Evolutionary conservation across 345 rosid species (phyloP).

Genomic region (Eucalyptus curtisii): DNA sequence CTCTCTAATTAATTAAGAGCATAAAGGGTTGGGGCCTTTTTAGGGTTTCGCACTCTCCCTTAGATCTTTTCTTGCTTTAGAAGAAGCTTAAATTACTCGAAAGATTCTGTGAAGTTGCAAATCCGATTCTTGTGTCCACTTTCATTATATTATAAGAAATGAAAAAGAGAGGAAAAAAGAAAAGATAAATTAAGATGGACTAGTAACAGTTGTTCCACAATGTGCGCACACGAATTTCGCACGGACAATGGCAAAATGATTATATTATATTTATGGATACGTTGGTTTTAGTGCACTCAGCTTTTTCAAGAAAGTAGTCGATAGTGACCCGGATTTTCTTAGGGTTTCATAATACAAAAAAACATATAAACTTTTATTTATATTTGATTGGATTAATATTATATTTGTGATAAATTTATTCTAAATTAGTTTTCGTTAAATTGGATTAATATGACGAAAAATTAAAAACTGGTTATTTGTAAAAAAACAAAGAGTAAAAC

Average conservation of each 20-base stretch:
- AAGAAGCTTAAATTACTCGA: background rate
- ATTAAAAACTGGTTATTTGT: fast-evolving
- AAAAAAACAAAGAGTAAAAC: no score
- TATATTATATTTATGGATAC: background rate
- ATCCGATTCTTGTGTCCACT: background rate
- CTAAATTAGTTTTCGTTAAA: fast-evolving
- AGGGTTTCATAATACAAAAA: background rate
- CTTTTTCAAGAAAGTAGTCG: background rate
- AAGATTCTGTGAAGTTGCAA: background rate
- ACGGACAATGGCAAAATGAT: background rate
- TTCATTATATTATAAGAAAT: background rate
- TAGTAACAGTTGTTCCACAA: background rate
- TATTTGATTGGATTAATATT: no score
- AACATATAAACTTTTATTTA: background rate
- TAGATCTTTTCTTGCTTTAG: background rate
- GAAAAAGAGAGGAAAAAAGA: background rate
- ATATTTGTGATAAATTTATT: no score
- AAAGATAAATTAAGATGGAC: background rate
- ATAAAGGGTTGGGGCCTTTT: background rate
- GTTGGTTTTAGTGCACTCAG: background rate
- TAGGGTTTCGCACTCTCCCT: background rate
- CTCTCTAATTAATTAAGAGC: background rate
- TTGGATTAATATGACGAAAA: fast-evolving
- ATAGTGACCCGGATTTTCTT: background rate
- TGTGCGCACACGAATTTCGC: background rate